Conservation (phyloP, 345 rosid genomes). For the Citrus medica region DNA sequence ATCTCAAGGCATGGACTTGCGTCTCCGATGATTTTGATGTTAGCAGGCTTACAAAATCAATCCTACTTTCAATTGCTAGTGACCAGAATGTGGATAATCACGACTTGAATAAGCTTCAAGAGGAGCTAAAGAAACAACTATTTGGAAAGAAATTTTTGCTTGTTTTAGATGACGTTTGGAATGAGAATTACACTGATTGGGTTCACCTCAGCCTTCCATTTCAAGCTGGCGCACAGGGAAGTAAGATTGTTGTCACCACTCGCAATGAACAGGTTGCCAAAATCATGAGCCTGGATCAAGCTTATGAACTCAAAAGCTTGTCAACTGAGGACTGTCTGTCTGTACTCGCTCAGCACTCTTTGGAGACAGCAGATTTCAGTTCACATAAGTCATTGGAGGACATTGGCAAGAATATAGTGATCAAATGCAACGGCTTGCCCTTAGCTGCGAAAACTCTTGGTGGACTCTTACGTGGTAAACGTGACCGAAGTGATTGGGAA, state of each 20-base stretch:
- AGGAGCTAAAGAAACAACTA: not conserved
- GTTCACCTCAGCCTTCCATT: not conserved
- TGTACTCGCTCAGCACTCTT: not conserved
- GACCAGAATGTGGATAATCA: accelerated
- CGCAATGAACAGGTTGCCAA: not conserved
- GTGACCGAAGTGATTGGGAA: not conserved
- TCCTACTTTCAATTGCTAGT: not conserved
- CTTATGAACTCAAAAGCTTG: not conserved
- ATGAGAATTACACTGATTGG: not conserved
- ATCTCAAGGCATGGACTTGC: constrained; percentile 8
- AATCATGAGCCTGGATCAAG: not conserved
- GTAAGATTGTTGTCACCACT: not conserved
- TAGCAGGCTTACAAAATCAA: not conserved
- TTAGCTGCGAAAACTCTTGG: not conserved
- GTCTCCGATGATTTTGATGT: constrained; percentile 7
- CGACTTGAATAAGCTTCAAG: constrained; percentile 3
- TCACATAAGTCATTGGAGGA: not conserved
- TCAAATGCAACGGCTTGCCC: not conserved
- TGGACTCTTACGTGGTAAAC: not conserved
- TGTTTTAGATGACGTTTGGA: constrained; percentile 26
- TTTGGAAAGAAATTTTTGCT: constrained; percentile 11
- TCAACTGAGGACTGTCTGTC: not conserved
- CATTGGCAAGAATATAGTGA: not conserved
- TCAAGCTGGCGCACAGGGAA: not conserved
- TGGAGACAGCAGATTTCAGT: not conserved